Evolutionary conservation across 768 basidiomycete genomes (phyloP).

Genomic region (Filobasidium wieringae): DNA sequence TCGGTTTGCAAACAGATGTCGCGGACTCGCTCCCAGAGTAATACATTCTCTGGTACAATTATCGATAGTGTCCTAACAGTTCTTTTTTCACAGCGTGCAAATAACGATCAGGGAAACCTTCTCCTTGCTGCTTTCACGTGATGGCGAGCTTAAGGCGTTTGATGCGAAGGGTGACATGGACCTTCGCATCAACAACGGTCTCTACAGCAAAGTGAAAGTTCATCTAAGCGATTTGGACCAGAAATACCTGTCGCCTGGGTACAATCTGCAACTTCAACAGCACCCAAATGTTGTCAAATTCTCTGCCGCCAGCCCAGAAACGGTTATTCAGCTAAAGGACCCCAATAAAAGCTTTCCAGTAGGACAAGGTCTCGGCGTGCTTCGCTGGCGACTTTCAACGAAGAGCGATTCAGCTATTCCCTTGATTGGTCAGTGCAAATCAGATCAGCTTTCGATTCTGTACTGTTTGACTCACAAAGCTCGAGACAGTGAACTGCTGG

Average conservation of each 20-base stretch:
- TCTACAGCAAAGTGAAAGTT: background rate
- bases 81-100: constrained; percentile 54
- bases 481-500: constrained; percentile 77
- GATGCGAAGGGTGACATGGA: constrained; percentile 94
- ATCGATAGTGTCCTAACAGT: background rate
- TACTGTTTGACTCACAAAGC: background rate
- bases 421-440: constrained; percentile 58
- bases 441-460: background rate
- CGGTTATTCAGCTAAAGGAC: constrained; percentile 73
- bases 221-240: background rate
- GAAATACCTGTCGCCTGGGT: constrained; percentile 4
- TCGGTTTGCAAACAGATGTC: no score
- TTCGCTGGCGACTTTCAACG: constrained; percentile 84
- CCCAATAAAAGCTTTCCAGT: constrained; percentile 71
- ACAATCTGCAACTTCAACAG: constrained; percentile 83
- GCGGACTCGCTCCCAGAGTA: no score
- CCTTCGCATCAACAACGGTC: constrained; percentile 50
- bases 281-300: constrained; percentile 92
- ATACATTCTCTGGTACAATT: no score
- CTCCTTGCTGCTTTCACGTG: constrained; percentile 67
- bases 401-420: constrained; percentile 88
- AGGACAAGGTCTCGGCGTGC: constrained; percentile 64
- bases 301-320: constrained; percentile 47
- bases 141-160: constrained; percentile 80
- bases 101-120: constrained; percentile 72